Conservation (phyloP, 139 green algal genomes). For the Chlamydomonas sp. region DNA sequence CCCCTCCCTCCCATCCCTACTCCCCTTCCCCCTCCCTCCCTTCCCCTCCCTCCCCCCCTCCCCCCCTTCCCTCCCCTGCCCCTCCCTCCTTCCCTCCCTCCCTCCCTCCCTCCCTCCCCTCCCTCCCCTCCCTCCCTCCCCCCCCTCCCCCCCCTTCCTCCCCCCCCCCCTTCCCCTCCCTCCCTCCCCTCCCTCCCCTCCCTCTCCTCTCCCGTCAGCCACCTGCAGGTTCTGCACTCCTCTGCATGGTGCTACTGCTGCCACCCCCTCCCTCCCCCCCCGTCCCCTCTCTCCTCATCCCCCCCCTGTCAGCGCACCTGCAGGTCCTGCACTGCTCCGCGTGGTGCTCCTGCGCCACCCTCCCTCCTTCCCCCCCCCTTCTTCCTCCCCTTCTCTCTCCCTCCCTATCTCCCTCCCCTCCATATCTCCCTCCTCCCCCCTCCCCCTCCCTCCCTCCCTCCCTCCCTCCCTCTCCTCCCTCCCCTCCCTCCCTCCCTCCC, state of each 20-base stretch:
- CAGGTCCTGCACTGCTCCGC: too few relatives aligned
- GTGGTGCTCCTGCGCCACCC: background rate
- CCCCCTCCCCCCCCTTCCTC: background rate
- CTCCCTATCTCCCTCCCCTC: background rate
- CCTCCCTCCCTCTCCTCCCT: background rate
- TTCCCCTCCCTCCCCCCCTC: background rate
- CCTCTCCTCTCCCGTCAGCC: too few relatives aligned
- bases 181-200: background rate
- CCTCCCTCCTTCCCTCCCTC: too few relatives aligned
- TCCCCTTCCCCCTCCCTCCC: too few relatives aligned
- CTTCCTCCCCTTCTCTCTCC: background rate
- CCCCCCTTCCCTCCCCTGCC: background rate
- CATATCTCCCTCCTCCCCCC: too few relatives aligned
- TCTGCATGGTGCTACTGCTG: too few relatives aligned
- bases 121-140: too few relatives aligned
- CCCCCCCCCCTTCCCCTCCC: background rate
- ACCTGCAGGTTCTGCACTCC: background rate
- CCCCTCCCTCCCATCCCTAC: too few relatives aligned
- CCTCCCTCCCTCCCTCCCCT: too few relatives aligned
- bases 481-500: too few relatives aligned
- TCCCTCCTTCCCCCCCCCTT: background rate
- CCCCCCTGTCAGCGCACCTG: too few relatives aligned
- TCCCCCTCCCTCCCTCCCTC: background rate
- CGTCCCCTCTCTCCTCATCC: background rate
- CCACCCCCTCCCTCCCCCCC: background rate